Evolutionary conservation across 352 stramenopile genomes (phyloP).

Genomic region (Globisporangium takayamanum): DNA sequence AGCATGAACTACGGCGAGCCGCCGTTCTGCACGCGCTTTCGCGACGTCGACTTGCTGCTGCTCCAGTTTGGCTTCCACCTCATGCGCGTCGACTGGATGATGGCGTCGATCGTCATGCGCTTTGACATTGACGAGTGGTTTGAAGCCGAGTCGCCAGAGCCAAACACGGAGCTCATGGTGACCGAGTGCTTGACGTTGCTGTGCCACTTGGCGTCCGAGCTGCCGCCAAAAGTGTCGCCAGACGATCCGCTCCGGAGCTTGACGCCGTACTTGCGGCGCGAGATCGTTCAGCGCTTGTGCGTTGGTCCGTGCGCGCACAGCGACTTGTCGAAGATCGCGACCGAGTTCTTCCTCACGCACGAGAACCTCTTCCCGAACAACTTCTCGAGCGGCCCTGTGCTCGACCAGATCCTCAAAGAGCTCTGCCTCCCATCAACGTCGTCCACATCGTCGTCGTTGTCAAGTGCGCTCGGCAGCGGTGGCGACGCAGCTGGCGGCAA

Average conservation of each 20-base stretch:
- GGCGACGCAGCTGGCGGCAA: conserved; percentile 40
- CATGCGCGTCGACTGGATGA: conserved; percentile 68
- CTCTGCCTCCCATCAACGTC: conserved; percentile 29
- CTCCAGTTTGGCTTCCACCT: conserved; percentile 76
- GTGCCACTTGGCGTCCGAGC: conserved; percentile 68
- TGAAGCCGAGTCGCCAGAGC: conserved; percentile 24
- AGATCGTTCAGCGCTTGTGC: conserved; percentile 78
- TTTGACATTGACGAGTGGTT: conserved; percentile 67
- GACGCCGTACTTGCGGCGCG: conserved; percentile 59
- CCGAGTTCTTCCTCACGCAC: conserved; percentile 72
- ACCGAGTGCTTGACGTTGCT: conserved; percentile 74
- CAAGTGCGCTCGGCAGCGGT: conserved; percentile 16
- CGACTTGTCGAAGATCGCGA: conserved; percentile 79
- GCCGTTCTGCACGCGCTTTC: conserved; percentile 79
- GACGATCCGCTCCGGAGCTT: conserved; percentile 52
- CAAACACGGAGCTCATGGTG: conserved; percentile 66
- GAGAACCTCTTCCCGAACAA: conserved; percentile 70
- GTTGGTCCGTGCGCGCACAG: conserved; percentile 77
- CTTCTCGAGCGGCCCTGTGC: conserved; percentile 54
- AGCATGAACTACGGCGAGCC: conserved; percentile 89
- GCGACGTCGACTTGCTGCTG: conserved; percentile 75
- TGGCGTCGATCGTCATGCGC: conserved; percentile 62
- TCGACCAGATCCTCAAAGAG: conserved; percentile 80
- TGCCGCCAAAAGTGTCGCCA: conserved; percentile 50
- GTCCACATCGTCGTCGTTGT: conserved; percentile 1